Percentiles rank a stretch among this genome's conserved stretches.
These are phyloP conservation scores for Candida vaughaniae DNA, from an alignment of 805 yeast genomes.

Conservation along the genomic window DNA sequence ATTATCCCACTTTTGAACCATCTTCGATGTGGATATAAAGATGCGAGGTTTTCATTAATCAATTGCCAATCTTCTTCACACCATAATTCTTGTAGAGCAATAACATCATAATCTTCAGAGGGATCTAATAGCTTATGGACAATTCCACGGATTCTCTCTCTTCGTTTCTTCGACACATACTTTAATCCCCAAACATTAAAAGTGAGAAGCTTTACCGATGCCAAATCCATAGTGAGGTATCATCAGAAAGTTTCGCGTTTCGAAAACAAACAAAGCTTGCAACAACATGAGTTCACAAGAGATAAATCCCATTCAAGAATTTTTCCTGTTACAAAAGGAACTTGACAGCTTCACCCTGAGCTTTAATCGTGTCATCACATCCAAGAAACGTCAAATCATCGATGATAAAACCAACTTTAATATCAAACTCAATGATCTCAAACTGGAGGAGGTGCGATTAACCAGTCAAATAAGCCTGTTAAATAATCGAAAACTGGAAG, in stretches of 20 bases:
- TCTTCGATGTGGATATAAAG: constrained; percentile 61
- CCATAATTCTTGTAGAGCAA: constrained; percentile 97
- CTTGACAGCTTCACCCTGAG: constrained; percentile 12
- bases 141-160: constrained; percentile 66
- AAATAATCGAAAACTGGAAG: constrained; percentile 23
- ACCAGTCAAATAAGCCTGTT: constrained; percentile 29
- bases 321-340: constrained; percentile 11
- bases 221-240: too few species aligned
- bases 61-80: constrained; percentile 78
- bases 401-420: constrained; percentile 33
- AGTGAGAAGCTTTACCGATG: constrained; percentile 52
- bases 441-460: constrained; percentile 29
- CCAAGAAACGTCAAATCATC: constrained; percentile 31
- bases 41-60: constrained; percentile 45
- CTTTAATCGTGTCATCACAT: constrained; percentile 8
- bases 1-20: constrained; percentile 80
- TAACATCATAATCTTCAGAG: constrained; percentile 63
- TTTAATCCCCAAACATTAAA: constrained; percentile 90
- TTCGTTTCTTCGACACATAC: constrained; percentile 70
- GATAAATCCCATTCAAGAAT: constrained; percentile 13
- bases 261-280: too few species aligned
- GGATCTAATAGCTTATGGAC: constrained; percentile 54
- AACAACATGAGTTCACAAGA: too few species aligned
- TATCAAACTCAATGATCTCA: constrained; percentile 28
- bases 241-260: too few species aligned